Evolutionary conservation across 306 rosid species (phyloP).

Genomic region (Hippophae rhamnoides): DNA sequence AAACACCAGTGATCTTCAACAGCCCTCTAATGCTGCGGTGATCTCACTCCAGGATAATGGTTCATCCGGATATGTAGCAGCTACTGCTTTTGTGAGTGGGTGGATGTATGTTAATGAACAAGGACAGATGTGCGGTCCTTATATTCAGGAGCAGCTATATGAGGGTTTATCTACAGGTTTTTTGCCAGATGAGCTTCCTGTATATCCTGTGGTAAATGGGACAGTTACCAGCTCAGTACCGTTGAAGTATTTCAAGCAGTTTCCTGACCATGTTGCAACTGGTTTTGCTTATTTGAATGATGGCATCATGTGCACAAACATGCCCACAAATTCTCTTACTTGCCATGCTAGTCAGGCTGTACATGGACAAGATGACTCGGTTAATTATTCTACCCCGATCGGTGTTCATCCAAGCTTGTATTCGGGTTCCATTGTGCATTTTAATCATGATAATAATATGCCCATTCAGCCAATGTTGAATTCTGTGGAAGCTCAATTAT

Average conservation of each 20-base stretch:
- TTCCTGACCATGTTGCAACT: slow-evolving; percentile 80
- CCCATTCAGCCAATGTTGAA: slow-evolving; percentile 19
- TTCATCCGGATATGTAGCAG: slow-evolving; percentile 6
- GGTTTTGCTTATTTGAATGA: slow-evolving; percentile 59
- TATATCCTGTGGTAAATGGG: slow-evolving; percentile 72
- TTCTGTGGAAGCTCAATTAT: slow-evolving; percentile 18
- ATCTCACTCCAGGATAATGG: slow-evolving; percentile 34
- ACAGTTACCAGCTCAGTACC: slow-evolving; percentile 63
- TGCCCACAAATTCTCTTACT: slow-evolving; percentile 28
- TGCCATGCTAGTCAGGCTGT: slow-evolving; percentile 25
- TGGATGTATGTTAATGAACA: slow-evolving; percentile 92
- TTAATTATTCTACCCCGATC: slow-evolving; percentile 22
- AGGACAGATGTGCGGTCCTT: slow-evolving; percentile 97
- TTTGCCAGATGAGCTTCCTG: slow-evolving; percentile 87
- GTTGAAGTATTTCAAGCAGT: slow-evolving; percentile 79
- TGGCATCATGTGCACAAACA: slow-evolving; percentile 27
- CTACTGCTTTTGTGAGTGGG: slow-evolving; percentile 50
- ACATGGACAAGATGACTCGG: slow-evolving; percentile 24
- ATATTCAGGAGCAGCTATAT: slow-evolving; percentile 68
- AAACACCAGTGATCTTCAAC: slow-evolving; percentile 30
- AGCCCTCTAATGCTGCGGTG: slow-evolving; percentile 28
- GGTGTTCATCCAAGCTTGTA: slow-evolving; percentile 27
- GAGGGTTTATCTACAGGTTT: slow-evolving; percentile 83
- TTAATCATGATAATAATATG: slow-evolving; percentile 16
- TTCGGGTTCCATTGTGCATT: slow-evolving; percentile 23